Base-by-base conservation (phyloP, 768 basidiomycete species). In the Lactarius sanguifluus region DNA sequence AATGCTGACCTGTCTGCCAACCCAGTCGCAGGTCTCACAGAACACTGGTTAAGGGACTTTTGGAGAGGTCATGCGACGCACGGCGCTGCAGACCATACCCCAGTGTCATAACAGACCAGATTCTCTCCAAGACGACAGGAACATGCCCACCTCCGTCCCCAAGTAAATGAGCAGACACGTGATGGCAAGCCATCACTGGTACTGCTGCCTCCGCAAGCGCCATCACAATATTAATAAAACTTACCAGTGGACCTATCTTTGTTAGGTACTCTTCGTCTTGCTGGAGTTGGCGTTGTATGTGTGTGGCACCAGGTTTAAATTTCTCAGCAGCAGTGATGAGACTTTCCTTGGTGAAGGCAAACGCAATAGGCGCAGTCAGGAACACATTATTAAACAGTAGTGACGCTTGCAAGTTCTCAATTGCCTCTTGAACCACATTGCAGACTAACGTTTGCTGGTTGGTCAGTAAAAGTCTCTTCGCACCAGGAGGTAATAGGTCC, bases 51-150 rank as follows among this genome's bases (percentile, higher is more conserved):
- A 64, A 64, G 40, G 54, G 68, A 62, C 64, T 60, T 63, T 65
- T 58, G 66, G 71, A 50, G n/a, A 55, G 72, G 70, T 60, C 59
- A 67, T 69, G 65, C 70, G 75, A 73, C 75, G 75, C 72, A 72
- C 65, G 71, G 78, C 79, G 73, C 75, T 70, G 73, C 73, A 72
- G 75, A 75, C 71, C 69, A 64, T 71, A 74, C 76, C 76, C 73
- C 72, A 75, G 64, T 74, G 72, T 73, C 69, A 67, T 66, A 74
- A 59, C 13, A 70, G 75, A 74, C 71, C 69, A 64, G 71, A 67
- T 73, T 71, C 38, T 56, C 41, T 66, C 68, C 70, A 59, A 65
- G 41, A 69, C n/a, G 20, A 62, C 58, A 47, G 57, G 13, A 60
- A 63, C 68, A 69, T 71, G 66, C 43, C 69, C 28, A 30, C 28